phyloP scores from a whole-genome alignment of 2,329 filamentous ascomycete genomes.

The Phialophora verrucosa region DNA sequence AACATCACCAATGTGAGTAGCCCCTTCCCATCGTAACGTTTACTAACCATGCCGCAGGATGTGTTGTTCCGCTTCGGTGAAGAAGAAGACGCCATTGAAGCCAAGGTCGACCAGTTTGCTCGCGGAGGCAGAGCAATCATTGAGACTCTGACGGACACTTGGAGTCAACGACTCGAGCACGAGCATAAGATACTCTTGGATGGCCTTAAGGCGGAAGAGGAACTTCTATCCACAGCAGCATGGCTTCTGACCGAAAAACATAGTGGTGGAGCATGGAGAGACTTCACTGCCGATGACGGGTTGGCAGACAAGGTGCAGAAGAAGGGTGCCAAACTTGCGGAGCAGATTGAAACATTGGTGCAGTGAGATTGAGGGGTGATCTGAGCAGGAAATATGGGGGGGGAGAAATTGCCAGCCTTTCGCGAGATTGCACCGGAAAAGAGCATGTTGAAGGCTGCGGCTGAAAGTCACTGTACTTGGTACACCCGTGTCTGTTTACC shows the following conservation, averaged over 20 bases:
- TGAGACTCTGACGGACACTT: conserved; percentile 28
- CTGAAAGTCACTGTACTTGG: background rate
- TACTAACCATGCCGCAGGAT: conserved; percentile 27
- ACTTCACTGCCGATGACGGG: background rate
- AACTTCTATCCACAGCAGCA: conserved; percentile 18
- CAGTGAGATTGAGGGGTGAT: background rate
- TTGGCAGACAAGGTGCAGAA: conserved; percentile 5
- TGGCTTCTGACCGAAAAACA: conserved; percentile 17
- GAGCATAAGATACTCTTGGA: conserved; percentile 20
- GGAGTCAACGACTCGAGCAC: conserved; percentile 30
- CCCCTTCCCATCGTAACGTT: background rate
- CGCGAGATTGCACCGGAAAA: background rate
- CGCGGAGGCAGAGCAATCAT: conserved; percentile 24
- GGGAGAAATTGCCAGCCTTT: background rate
- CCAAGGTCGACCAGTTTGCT: conserved; percentile 20
- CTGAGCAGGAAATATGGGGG: background rate
- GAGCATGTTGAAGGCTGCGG: background rate
- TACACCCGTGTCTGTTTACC: background rate
- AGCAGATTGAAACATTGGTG: conserved; percentile 19
- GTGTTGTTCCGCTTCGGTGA: conserved; percentile 31
- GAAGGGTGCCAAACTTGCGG: conserved; percentile 6
- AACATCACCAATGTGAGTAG: conserved; percentile 30
- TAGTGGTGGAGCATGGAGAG: conserved; percentile 14
- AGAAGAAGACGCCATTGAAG: conserved; percentile 32
- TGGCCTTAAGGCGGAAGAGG: conserved; percentile 19